Evolutionary conservation across 331 rosid species (phyloP), one percentile per base, ranked within the genome.

Genomic region (Dryas integrifolia): DNA sequence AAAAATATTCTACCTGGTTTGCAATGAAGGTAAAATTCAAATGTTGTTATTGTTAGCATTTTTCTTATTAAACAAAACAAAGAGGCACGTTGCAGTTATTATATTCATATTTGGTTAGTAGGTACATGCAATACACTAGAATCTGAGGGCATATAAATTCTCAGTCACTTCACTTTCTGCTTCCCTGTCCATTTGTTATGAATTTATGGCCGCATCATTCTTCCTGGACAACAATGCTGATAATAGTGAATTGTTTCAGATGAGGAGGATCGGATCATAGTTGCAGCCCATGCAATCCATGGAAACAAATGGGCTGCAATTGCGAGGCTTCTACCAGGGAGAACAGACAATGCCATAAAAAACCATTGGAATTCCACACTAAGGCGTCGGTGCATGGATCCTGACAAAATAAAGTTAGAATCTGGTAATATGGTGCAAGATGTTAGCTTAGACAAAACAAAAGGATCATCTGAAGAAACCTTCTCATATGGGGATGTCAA

Each of bases 221-320:
- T 63, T 16, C 57, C 52, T 2, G 5, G 24, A 30, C 39, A 24
- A 21, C 15, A 35, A 72, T 40, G 41, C 69, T 72, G 61, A 72
- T 21, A n/a, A 26, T 1, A 10, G 13, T 45, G 24, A 45, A 40
- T 71, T 53, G 45, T 82, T 79, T 69, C 90, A 92, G 98, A 88
- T 77, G 95, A 85, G 84, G 98, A 90, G 61, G 96, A 90, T 73
- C 81, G 63, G 66, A 86, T 86, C 79, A 92, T 92, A 75, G 86
- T 92, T 69, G 77, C 87, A 72, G 95, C 98, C 69, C 98, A 92
- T 80, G 88, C 85, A 67, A 60, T 92, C 49, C 92, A 82, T 51
- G 89, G 87, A 38, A 87, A 88, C 78, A 89, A 83, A 75, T 89
- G 95, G 95, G 89, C 91, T 52, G 89, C 84, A 24, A 89, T 89